phyloP scores from a whole-genome alignment of 1,284 basidiomycete species.

The Pseudozyma hubeiensis region DNA sequence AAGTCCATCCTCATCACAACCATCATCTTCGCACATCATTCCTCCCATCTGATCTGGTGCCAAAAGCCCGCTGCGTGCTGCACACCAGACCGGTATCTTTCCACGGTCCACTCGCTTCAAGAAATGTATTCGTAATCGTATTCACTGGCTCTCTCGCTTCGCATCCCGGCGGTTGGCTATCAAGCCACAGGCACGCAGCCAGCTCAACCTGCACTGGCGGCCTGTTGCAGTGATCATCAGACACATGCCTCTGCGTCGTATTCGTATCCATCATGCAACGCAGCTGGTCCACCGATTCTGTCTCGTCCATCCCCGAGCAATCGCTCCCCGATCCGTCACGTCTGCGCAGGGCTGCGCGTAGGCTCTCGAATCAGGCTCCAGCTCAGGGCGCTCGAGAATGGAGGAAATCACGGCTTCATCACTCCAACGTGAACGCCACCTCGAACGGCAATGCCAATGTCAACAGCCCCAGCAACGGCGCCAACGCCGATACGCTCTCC shows the following conservation, averaged over 20 bases:
- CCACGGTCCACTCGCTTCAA: background rate
- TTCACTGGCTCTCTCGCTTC: slow-evolving; percentile 2
- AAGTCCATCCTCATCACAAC: no score
- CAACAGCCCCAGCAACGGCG: background rate
- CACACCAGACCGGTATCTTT: no score
- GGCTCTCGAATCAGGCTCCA: slow-evolving; percentile 45
- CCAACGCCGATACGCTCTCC: background rate
- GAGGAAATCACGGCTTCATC: slow-evolving; percentile 34
- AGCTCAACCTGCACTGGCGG: slow-evolving; percentile 1
- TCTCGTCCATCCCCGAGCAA: slow-evolving; percentile 30
- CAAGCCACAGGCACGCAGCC: background rate
- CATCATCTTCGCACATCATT: no score
- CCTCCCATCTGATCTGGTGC: no score
- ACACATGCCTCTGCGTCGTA: no score
- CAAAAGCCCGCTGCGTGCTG: no score
- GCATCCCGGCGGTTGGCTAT: background rate
- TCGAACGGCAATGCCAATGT: slow-evolving; percentile 4
- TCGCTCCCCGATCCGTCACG: slow-evolving; percentile 37
- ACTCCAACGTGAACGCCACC: slow-evolving; percentile 1
- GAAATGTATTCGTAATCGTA: slow-evolving; percentile 1
- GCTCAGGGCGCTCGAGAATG: slow-evolving; percentile 40
- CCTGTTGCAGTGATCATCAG: background rate
- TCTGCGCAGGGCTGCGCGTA: slow-evolving; percentile 42
- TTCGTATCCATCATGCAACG: slow-evolving; percentile 30
- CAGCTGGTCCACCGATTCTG: slow-evolving; percentile 52